Evolutionary conservation across 2,329 filamentous ascomycete genomes (phyloP), one percentile per base, ranked within the genome.

Genomic region (Talaromyces islandicus): DNA sequence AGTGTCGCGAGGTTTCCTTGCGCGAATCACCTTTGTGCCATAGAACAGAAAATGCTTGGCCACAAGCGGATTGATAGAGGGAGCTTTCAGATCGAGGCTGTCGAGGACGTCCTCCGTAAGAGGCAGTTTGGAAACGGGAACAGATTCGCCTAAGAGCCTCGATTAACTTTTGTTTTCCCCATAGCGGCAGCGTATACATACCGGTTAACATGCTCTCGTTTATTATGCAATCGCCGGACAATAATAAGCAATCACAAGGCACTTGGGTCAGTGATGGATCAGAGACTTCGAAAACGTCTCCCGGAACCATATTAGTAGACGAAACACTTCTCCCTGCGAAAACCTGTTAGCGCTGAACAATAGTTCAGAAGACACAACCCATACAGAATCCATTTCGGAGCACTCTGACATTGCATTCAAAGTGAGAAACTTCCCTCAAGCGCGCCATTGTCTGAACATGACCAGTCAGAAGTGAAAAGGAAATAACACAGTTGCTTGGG

Each of bases 121-220:
- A 1, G 94, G 92, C 1, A 87, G 81, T 75, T 99, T 99, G 2
- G 92, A 96, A 1, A 99, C 93, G 2, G 94, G 95, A 4, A 99
- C 92, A 46, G 94, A 97, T 79, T 99, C 94, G 60, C 93, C 89
- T 84, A 59, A 41, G 48, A 17, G 55, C 29, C 3, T 41, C 17
- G 62, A 72, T 69, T 41, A 55, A 38, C 27, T 35, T 41, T 25
- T 21, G 21, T 19, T 35, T 48, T 52, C 17, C 24, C 56, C 24
- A 29, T 14, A 52, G 30, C n/a, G 21, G 24, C 25, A 10, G 52
- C 54, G 14, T 54, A 17, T 59, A 58, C 56, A n/a, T 41, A 82
- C 80, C 86, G 43, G 94, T 99, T 38, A 99, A 84, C 94, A 99
- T 99, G 77, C 94, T 97, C 76, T 99, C 94, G 69, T 99, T 99